Evolutionary conservation across 2,329 filamentous ascomycete species (phyloP).

Genomic region (Fusarium abutilonis): DNA sequence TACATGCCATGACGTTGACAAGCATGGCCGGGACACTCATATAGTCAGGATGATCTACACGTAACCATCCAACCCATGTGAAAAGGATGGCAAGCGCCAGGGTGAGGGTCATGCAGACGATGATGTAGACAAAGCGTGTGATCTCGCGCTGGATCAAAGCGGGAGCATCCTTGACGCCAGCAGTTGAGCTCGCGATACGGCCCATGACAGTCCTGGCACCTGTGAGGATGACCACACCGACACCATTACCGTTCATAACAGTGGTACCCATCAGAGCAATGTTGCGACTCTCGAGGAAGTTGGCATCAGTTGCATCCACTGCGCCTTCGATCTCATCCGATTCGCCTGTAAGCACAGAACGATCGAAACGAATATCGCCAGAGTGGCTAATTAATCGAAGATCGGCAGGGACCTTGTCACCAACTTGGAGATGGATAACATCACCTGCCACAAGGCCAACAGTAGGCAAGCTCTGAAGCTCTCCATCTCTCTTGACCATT

Average conservation of each 20-base stretch:
- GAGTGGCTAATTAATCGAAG: slow-evolving; percentile 55
- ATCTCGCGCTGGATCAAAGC: slow-evolving; percentile 57
- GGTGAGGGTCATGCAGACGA: slow-evolving; percentile 52
- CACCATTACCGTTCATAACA: slow-evolving; percentile 54
- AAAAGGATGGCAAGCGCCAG: slow-evolving; percentile 56
- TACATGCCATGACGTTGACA: slow-evolving; percentile 57
- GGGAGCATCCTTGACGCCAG: slow-evolving; percentile 50
- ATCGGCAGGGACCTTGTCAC: slow-evolving; percentile 61
- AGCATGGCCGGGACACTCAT: slow-evolving; percentile 57
- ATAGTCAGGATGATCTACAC: slow-evolving; percentile 49
- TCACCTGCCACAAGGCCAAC: slow-evolving; percentile 58
- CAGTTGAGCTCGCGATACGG: slow-evolving; percentile 52
- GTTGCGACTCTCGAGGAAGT: slow-evolving; percentile 56
- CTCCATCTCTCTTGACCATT: slow-evolving; percentile 56
- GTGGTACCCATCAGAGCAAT: slow-evolving; percentile 57
- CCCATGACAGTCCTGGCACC: slow-evolving; percentile 55
- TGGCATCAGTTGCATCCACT: slow-evolving; percentile 52
- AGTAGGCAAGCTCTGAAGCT: slow-evolving; percentile 53
- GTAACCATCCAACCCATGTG: slow-evolving; percentile 57
- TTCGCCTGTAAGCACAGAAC: slow-evolving; percentile 56
- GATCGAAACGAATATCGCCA: slow-evolving; percentile 56
- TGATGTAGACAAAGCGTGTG: slow-evolving; percentile 56
- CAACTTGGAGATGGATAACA: slow-evolving; percentile 57
- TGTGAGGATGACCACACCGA: slow-evolving; percentile 54
- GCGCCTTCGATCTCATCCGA: slow-evolving; percentile 54